Evolutionary conservation across 352 stramenopile genomes (phyloP), one percentile per base, ranked within the genome.

Genomic region (Phytopythium sindhum): DNA sequence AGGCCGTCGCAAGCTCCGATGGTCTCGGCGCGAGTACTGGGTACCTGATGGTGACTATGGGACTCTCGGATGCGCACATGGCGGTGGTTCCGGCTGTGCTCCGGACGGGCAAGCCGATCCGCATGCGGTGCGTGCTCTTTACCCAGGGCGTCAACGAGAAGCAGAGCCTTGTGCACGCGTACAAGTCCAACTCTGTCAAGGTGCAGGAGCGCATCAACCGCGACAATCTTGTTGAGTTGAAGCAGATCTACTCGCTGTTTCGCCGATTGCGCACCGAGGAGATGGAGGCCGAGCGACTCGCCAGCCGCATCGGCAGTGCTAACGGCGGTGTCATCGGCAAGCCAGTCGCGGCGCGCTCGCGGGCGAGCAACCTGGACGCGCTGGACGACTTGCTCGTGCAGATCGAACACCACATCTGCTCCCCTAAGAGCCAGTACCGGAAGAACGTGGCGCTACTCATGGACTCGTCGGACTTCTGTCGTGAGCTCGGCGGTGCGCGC

Each of bases 401-500:
- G 60, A 91, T 95, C 57, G 81, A 92, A 57, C 74, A 89, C 52
- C 81, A 89, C 66, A 84, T 95, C 60, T 83, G 69, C 61, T 83
- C 79, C n/a, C 56, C 77, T 21, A 75, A 74, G 37, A 87, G 81
- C 41, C 77, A 88, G 64, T 90, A 85, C 70, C 90, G 91, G 73
- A 95, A 95, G 61, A 93, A 91, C 56, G 83, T 92, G 39, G 81
- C 70, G 42, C 60, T 95, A 33, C 64, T 95, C 24, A 92, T 89
- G 72, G 80, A 91, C 63, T 86, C 86, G 29, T 92, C 86, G 9
- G 86, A 95, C 56, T 91, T 95, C 63, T 95, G 86, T 52, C 73
- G 86, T 53, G 74, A 80, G 51, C 70, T 99, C 9, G 91, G 93
- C n/a, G 95, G 89, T 35, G 93, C 91, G 0, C 90, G 91, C 39